Base-by-base conservation (phyloP, 768 basidiomycete species). In the Chalciporus pseudorubinellus region DNA sequence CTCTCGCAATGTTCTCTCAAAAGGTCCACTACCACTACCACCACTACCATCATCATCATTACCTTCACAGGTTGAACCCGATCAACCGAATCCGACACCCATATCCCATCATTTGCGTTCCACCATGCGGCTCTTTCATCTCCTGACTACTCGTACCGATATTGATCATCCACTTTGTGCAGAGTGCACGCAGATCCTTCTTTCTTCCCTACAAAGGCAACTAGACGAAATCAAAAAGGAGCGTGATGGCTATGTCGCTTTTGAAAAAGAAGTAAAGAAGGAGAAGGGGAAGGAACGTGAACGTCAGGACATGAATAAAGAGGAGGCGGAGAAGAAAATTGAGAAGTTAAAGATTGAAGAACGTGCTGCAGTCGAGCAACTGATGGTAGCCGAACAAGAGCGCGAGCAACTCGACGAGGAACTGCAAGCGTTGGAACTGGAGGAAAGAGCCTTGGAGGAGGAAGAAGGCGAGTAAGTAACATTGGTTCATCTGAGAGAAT, bases 121-220 rank as follows among this genome's bases (percentile, higher is more conserved):
- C 31, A 84, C 87, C 42, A 77, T 79, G 53, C 82, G 83, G 18
- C 75, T 93, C 34, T 86, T 90, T 66, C 88, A 87, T 65, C 67
- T 91, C 26, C 75, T 92, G 39, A 89, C 89, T 12, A 80, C 84
- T 50, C 77, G 84, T 39, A 84, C 87, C 46, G 87, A 88, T 28
- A 81, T 95, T 39, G 92, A 94, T 66, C 94, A 98, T 65, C 97
- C 97, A 6, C 77, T 99, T 8, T 99, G 97, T 68, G 83, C 88
- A 0, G 95, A 98, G 62, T 99, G 97, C 69, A 92, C 94, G 3
- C 85, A 89, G 61, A 79, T 87, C 43, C 71, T 98, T 29, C 79
- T 95, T 26, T 75, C 75, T 1, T 82, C 82, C 21, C 79, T 98
- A 28, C 84, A 88, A 59, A 79, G 79, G 41, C 85, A 92, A 63